Base-by-base conservation (phyloP, 2,329 filamentous ascomycete genomes). In the Talaromyces funiculosus region DNA sequence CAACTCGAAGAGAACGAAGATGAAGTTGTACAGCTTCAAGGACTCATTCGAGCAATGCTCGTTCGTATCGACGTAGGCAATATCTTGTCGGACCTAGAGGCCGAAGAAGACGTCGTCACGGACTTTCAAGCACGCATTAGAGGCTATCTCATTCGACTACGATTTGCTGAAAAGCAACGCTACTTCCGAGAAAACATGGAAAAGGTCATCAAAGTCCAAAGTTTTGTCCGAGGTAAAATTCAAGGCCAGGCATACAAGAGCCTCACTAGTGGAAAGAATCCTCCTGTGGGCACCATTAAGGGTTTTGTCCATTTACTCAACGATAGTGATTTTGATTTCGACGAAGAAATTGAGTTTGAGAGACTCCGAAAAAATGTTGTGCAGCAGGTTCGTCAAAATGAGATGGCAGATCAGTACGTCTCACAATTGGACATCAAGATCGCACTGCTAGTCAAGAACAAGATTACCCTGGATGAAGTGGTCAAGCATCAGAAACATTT, bases 361-460 rank as follows among this genome's bases (percentile, higher is more conserved):
- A 86, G 92, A 53, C 81, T 97, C 71, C 86, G 95, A 57, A 97
- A 97, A 80, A 95, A 90, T 3, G 94, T 99, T 16, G 92, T 99
- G 6, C 92, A 97, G 71, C 92, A 97, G 72, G 94, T 99, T 9
- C 88, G 93, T 53, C 92, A 97, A 68, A 99, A 99, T 70, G 94
- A 99, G 77, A 87, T 96, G 80, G 86, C 95, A 40, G 94, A 99
- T 76, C 92, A 97, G 72, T 99, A 99, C 71, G 96, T 99, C 67
- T 92, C 96, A 68, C 94, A 99, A 72, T 84, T 99, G 37, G 95
- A 99, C 71, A 96, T 99, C 81, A 99, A 99, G 79, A 99, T 99
- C 73, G 94, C 94, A 1, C 84, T 99, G 3, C 82, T 99, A 18
- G 94, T 99, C 69, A 97, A 97, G 82, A 99, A 99, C 84, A 99